Conservation (phyloP, 2,329 filamentous ascomycete species). For the Fusarium scirpi region DNA sequence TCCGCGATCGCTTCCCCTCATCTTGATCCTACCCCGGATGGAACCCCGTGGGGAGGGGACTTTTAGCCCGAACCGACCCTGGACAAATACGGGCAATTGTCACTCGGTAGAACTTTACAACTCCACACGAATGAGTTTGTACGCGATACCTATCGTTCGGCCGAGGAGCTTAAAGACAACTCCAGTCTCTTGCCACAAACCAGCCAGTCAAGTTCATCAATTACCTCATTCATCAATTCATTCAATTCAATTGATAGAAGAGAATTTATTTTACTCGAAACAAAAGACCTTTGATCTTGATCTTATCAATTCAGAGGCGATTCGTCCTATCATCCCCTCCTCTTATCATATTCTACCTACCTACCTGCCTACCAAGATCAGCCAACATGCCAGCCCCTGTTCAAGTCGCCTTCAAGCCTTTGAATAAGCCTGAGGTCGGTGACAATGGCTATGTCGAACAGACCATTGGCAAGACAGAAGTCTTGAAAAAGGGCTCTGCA, state of each 20-base stretch:
- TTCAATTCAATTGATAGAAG: neutral
- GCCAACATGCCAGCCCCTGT: constrained; percentile 36
- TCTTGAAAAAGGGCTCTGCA: constrained; percentile 34
- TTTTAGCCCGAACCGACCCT: constrained; percentile 15
- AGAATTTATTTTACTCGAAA: rapidly evolving
- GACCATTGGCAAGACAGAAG: constrained; percentile 35
- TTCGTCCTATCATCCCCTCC: neutral
- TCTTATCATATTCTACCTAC: neutral
- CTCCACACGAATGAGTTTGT: neutral
- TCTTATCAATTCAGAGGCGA: neutral
- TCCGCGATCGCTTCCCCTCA: constrained; percentile 26
- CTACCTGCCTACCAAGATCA: neutral
- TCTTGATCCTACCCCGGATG: constrained; percentile 11
- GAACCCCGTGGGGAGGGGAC: constrained; percentile 2
- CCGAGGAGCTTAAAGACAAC: constrained; percentile 17
- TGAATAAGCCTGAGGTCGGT: constrained; percentile 37
- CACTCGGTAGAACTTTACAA: neutral
- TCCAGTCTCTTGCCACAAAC: neutral
- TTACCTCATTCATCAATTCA: neutral
- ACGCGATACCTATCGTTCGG: neutral
- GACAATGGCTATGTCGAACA: constrained; percentile 39
- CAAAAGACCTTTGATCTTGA: too few species aligned
- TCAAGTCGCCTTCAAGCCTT: constrained; percentile 42
- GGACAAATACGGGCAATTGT: neutral
- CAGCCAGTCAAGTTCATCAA: neutral